These are phyloP conservation scores for Scleroderma bovista DNA, from an alignment of 768 basidiomycete species.

Conservation along the genomic window DNA sequence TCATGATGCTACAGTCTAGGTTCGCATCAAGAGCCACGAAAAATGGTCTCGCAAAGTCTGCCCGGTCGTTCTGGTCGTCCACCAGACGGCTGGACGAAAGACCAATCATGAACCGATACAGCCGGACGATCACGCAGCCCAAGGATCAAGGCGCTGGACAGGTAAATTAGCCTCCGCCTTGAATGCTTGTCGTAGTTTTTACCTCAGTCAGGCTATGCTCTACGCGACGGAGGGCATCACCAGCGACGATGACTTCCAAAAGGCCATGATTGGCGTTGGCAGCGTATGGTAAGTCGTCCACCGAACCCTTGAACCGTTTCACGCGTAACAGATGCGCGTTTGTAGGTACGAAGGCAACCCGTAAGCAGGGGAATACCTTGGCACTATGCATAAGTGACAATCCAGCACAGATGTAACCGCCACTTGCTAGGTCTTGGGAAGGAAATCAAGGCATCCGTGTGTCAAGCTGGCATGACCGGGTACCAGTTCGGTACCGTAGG, in stretches of 20 bases:
- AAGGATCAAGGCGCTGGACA: conserved; percentile 96
- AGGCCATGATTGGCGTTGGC: conserved; percentile 96
- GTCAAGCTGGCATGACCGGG: conserved; percentile 67
- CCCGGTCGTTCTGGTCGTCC: conserved; percentile 36
- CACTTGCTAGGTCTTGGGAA: conserved; percentile 89
- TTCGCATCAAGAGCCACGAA: conserved; percentile 14
- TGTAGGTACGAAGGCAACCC: conserved; percentile 97
- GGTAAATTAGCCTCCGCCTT: conserved; percentile 34
- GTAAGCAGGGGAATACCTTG: conserved; percentile 44
- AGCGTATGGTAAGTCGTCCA: conserved; percentile 77
- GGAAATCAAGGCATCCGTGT: conserved; percentile 77
- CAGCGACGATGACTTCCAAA: conserved; percentile 79
- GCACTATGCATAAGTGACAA: not conserved
- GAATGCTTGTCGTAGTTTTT: not conserved
- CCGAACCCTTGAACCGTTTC: not conserved
- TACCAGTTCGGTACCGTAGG: conserved; percentile 98
- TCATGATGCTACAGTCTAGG: conserved; percentile 18
- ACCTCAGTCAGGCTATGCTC: conserved; percentile 76
- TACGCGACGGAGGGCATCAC: conserved; percentile 95
- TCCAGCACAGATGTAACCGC: conserved; percentile 74
- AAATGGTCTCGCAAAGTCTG: conserved; percentile 9
- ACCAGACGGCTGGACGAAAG: conserved; percentile 35
- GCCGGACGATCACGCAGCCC: conserved; percentile 77
- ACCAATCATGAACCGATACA: conserved; percentile 62
- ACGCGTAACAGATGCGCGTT: not conserved